Evolutionary conservation across 108 stramenopile species (phyloP).

Genomic region (Cyclotella cryptica): DNA sequence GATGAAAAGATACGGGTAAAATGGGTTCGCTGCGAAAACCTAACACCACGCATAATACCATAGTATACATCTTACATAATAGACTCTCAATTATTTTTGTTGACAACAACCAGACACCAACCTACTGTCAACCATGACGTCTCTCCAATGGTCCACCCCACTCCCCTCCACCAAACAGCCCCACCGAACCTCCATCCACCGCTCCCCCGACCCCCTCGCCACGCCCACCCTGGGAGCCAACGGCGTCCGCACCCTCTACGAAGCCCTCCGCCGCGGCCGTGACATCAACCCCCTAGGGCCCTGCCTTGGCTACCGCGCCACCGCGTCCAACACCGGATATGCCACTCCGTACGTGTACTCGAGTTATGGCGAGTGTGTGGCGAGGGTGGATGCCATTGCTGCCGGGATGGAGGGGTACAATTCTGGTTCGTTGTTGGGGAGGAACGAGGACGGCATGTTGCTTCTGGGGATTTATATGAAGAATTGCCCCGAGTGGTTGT

Average conservation of each 20-base stretch:
- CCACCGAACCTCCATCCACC: constrained; percentile 47
- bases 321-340: constrained; percentile 63
- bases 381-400: constrained; percentile 77
- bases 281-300: constrained; percentile 82
- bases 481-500: constrained; percentile 95
- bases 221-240: constrained; percentile 66
- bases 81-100: no score
- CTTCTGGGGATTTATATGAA: constrained; percentile 91
- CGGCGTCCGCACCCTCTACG: constrained; percentile 83
- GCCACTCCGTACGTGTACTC: constrained; percentile 88
- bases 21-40: no score
- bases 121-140: neutral
- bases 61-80: no score
- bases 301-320: constrained; percentile 83
- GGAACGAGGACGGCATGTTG: constrained; percentile 73
- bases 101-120: neutral
- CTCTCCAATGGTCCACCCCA: constrained; percentile 50
- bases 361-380: constrained; percentile 80
- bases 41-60: no score
- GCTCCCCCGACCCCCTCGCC: constrained; percentile 53
- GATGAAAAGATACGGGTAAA: no score
- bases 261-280: constrained; percentile 78
- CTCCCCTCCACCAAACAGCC: constrained; percentile 41
- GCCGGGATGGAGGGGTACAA: constrained; percentile 70
- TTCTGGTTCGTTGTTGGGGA: constrained; percentile 56